A percentile compares a stretch with the other conserved stretches of the same genome.
phyloP scores from a whole-genome alignment of 2,329 filamentous ascomycete genomes.

The Cladosporium sp. region DNA sequence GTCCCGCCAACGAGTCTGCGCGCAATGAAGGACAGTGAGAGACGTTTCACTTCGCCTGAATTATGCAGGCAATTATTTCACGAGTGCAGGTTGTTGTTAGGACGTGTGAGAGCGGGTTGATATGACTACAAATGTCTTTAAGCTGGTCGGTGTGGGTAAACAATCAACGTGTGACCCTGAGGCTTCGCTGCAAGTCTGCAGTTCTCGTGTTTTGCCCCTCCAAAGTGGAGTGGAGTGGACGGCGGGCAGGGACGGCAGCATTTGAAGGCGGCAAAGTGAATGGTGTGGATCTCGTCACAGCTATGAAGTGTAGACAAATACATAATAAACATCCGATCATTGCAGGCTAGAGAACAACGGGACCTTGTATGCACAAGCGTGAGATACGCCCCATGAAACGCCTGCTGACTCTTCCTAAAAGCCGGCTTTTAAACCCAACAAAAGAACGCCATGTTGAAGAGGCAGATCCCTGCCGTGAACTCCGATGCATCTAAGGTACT shows the following conservation, averaged over 20 bases:
- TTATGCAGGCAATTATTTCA: not conserved
- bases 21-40: not conserved
- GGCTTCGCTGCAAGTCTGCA: constrained; percentile 3
- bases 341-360: not conserved
- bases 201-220: constrained; percentile 4
- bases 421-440: not conserved
- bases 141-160: not conserved
- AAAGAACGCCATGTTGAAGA: constrained; percentile 10
- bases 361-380: constrained; percentile 3
- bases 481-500: constrained; percentile 6
- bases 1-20: too few species aligned
- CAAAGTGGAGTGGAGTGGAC: not conserved
- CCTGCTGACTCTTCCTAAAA: not conserved
- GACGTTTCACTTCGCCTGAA: not conserved
- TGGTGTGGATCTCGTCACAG: not conserved
- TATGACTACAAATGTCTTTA: not conserved
- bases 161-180: constrained; percentile 4
- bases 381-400: constrained; percentile 7
- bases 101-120: not conserved
- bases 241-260: not conserved
- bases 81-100: not conserved
- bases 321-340: constrained; percentile 2
- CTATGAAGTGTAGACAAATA: not conserved
- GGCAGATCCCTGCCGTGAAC: not conserved
- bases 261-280: not conserved